Percentiles rank a stretch among this genome's conserved stretches.
These are phyloP conservation scores for Apiospora marii DNA, from an alignment of 2,329 filamentous ascomycete genomes.

Conservation along the genomic window DNA sequence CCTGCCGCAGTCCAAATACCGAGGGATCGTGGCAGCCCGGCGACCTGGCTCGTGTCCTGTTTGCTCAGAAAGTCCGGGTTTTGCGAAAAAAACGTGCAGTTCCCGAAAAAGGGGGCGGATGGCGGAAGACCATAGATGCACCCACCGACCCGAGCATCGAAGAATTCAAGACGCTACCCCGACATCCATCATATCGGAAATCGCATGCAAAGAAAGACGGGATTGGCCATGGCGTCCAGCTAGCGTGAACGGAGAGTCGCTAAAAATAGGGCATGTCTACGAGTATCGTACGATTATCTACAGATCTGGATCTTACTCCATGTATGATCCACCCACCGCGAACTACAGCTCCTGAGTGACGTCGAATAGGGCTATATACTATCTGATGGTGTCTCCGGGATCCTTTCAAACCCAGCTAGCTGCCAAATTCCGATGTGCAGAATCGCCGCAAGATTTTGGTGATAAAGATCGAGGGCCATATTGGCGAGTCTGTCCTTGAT, in stretches of 20 bases:
- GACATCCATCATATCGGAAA: neutral
- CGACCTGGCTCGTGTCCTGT: too few relatives aligned
- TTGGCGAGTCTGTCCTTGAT: neutral
- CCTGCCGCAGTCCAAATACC: too few relatives aligned
- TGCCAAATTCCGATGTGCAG: neutral
- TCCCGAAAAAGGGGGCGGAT: neutral
- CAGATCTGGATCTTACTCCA: neutral
- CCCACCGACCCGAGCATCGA: neutral
- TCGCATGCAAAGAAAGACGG: neutral
- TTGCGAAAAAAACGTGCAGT: too few relatives aligned
- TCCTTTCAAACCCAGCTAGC: neutral
- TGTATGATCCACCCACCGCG: neutral
- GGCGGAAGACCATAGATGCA: neutral
- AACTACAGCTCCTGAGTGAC: neutral
- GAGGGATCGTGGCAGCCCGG: too few relatives aligned
- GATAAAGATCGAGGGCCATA: neutral
- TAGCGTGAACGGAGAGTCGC: neutral
- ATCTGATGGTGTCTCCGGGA: too few relatives aligned
- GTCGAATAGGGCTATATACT: neutral
- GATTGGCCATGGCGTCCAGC: neutral
- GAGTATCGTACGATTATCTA: neutral
- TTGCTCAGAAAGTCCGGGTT: too few relatives aligned
- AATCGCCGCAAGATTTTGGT: neutral
- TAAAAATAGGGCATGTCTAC: neutral
- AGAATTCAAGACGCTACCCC: neutral